Conservation (phyloP, 768 basidiomycete genomes). For the Calocybe indica region DNA sequence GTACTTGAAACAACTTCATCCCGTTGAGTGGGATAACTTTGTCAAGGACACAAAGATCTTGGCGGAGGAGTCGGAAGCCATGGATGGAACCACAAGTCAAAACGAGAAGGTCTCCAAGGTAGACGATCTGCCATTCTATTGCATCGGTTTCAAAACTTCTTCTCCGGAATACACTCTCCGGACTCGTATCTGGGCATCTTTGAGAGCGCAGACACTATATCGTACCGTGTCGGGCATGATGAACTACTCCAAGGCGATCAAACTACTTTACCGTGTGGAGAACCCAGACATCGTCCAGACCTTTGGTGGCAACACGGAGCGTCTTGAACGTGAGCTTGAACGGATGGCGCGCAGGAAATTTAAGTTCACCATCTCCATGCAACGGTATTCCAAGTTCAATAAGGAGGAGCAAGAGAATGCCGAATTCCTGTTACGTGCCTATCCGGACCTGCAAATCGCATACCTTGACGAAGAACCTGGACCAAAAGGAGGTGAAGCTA, state of each 20-base stretch:
- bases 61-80: constrained; percentile 75
- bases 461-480: constrained; percentile 95
- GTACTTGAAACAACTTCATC: constrained; percentile 97
- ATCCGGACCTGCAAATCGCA: constrained; percentile 97
- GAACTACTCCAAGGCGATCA: constrained; percentile 99
- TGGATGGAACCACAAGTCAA: constrained; percentile 44
- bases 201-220: constrained; percentile 97
- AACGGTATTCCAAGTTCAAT: constrained; percentile 98
- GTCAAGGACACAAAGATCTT: constrained; percentile 99
- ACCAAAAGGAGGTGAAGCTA: constrained; percentile 82
- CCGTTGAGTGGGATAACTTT: constrained; percentile 99
- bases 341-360: constrained; percentile 97
- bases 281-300: constrained; percentile 96
- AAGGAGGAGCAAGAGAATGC: constrained; percentile 99
- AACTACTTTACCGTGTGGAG: constrained; percentile 96
- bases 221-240: constrained; percentile 99
- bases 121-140: constrained; percentile 98
- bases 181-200: constrained; percentile 98
- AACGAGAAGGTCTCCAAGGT: constrained; percentile 72
- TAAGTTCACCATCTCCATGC: constrained; percentile 98
- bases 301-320: constrained; percentile 95
- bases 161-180: constrained; percentile 98
- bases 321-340: constrained; percentile 92
- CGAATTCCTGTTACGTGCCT: constrained; percentile 94
- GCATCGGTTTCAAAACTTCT: constrained; percentile 98